A percentile compares a stretch with the other conserved stretches of the same genome.
These are phyloP conservation scores for Psidium friedrichsthalianum DNA, from an alignment of 345 rosid genomes.

Conservation along the genomic window DNA sequence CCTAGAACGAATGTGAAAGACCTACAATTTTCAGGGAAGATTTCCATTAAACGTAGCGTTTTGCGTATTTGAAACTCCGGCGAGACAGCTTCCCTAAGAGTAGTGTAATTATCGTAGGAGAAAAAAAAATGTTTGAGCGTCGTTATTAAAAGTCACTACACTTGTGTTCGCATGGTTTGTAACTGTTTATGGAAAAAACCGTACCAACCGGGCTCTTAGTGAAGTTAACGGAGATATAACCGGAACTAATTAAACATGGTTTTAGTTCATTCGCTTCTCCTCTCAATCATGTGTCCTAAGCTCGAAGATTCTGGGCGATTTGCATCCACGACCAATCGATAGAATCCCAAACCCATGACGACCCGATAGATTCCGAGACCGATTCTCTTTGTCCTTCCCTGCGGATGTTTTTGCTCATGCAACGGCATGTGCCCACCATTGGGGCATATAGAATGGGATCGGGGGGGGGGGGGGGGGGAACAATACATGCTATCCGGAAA, in stretches of 20 bases:
- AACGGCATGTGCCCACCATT: background rate
- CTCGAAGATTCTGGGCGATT: background rate
- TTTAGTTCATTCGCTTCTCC: background rate
- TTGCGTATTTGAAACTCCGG: no score
- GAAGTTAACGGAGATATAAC: background rate
- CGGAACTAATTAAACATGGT: background rate
- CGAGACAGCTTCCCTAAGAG: background rate
- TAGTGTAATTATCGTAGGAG: no score
- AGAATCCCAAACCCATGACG: background rate
- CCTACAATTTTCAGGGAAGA: background rate
- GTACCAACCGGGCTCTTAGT: background rate
- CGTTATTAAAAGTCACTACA: no score
- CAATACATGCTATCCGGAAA: no score
- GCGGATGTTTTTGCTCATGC: background rate
- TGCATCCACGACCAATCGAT: background rate
- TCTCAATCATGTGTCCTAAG: background rate
- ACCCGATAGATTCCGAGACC: background rate
- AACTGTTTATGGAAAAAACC: background rate
- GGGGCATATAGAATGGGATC: background rate
- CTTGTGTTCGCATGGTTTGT: no score
- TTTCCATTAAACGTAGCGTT: background rate
- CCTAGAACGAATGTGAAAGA: background rate
- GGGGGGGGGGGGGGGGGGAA: no score
- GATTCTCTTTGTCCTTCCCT: background rate
- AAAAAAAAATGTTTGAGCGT: no score